Evolutionary conservation across 2,329 filamentous ascomycete species (phyloP).

Genomic region (Paecilomyces variotii): DNA sequence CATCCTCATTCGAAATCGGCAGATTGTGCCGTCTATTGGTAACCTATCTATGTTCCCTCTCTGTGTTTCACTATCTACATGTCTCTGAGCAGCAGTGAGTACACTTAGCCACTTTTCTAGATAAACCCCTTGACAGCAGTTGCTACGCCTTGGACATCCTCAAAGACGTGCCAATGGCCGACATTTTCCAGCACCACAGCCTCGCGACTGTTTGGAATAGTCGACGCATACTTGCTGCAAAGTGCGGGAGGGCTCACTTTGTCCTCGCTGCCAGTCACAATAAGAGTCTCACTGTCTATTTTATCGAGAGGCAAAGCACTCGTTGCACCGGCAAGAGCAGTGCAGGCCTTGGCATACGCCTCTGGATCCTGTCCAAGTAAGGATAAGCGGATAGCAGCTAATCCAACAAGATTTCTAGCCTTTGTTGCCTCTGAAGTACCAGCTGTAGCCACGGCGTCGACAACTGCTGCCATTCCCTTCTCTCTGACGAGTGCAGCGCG

Average conservation of each 20-base stretch:
- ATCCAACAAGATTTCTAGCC: conserved; percentile 30
- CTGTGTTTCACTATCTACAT: neutral
- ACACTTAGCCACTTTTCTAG: neutral
- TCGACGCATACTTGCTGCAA: conserved; percentile 24
- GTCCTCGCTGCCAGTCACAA: conserved; percentile 43
- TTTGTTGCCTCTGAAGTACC: conserved; percentile 33
- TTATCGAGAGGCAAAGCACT: conserved; percentile 24
- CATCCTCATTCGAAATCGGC: no score
- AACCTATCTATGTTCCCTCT: neutral
- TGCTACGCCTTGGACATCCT: conserved; percentile 35
- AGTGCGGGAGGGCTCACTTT: conserved; percentile 32
- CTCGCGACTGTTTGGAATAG: conserved; percentile 7
- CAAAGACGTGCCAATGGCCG: conserved; percentile 47
- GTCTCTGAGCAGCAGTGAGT: neutral
- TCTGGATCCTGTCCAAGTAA: conserved; percentile 45
- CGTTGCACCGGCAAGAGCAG: conserved; percentile 38
- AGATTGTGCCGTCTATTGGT: no score
- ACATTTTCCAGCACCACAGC: conserved; percentile 31
- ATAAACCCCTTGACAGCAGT: conserved; percentile 2
- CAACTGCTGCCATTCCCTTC: conserved; percentile 39
- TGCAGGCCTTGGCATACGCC: conserved; percentile 48
- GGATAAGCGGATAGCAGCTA: conserved; percentile 36
- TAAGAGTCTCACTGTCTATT: conserved; percentile 25
- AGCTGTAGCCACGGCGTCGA: conserved; percentile 29
- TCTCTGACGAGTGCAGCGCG: conserved; percentile 36